Evolutionary conservation across 306 rosid genomes (phyloP).

Genomic region (Ochetophila trinervis): DNA sequence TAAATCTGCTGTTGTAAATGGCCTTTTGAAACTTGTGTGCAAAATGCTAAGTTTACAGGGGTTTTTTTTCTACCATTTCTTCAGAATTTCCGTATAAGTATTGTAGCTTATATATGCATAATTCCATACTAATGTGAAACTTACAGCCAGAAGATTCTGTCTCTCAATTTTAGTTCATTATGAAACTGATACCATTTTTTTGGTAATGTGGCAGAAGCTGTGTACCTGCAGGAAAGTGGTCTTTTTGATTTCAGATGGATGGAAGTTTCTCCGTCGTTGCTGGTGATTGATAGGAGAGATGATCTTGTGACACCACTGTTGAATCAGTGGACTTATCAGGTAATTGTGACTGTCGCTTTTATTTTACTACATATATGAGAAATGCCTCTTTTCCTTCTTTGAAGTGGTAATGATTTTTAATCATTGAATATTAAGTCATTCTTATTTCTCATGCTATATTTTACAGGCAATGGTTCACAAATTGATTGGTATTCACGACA

Average conservation of each 20-base stretch:
- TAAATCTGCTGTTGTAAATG: too few relatives aligned
- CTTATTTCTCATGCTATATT: slow-evolving; percentile 21
- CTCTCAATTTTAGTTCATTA: too few relatives aligned
- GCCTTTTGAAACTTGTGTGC: too few relatives aligned
- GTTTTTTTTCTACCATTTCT: too few relatives aligned
- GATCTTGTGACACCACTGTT: slow-evolving; percentile 88
- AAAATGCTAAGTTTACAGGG: too few relatives aligned
- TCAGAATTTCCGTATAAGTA: too few relatives aligned
- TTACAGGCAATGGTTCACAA: slow-evolving; percentile 96
- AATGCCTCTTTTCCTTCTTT: not conserved
- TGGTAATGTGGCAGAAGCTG: slow-evolving; percentile 69
- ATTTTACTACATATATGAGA: slow-evolving; percentile 13
- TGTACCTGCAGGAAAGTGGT: slow-evolving; percentile 94
- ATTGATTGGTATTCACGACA: slow-evolving; percentile 89
- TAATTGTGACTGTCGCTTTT: slow-evolving; percentile 23
- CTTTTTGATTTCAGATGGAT: slow-evolving; percentile 88
- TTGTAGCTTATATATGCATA: too few relatives aligned
- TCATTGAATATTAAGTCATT: slow-evolving; percentile 9
- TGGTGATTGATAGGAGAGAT: slow-evolving; percentile 95
- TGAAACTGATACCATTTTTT: too few relatives aligned
- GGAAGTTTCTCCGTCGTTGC: slow-evolving; percentile 81
- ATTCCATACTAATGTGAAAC: too few relatives aligned
- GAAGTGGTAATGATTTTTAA: not conserved
- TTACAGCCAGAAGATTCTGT: too few relatives aligned
- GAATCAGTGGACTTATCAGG: too few relatives aligned